Evolutionary conservation across 2,329 filamentous ascomycete species (phyloP), one percentile per base, ranked within the genome.

Genomic region (Colletotrichum scovillei): DNA sequence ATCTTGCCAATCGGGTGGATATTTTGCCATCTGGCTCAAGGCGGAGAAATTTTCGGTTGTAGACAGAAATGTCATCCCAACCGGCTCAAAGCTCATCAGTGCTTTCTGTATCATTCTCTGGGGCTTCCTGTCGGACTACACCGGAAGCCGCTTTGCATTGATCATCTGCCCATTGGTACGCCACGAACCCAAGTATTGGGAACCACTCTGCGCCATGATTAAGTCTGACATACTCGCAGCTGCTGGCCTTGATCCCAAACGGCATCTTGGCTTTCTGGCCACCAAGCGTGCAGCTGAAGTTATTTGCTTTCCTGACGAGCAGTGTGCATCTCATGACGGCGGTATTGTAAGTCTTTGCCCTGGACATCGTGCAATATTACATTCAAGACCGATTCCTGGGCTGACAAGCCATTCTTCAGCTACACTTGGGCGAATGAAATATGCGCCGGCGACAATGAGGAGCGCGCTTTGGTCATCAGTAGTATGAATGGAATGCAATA

Each of bases 381-480:
- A 58, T 30, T 2, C 8, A 5, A 5, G 26, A 35, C 19, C 19
- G 42, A 3, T 5, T 6, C 5, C 22, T n/a, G 6, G 28, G 28
- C 32, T 64, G 19, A 59, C 24, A 3, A 14, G 9, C 1, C 0
- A 22, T 5, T n/a, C 5, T 16, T 24, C 32, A 71, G 60, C 4
- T 73, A 64, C 14, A 73, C 71, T 4, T 71, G 60, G 71, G 67
- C 67, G 0, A 70, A 70, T 22, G 70, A 65, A 24, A 62, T 73
- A 28, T 73, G 67, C 26, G 56, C 67, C 1, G 70, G 60, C 14
- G 70, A 80, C 64, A 78, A 80, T 38, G 79, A 79, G 38, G 80
- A 81, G 72, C 76, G 80, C 19, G 78, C 78, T 3, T 71, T 81
- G 24, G 76, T 80, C 26, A 79, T 81, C 22, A 78, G 76, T 64